Evolutionary conservation across 257 asterid species (phyloP).

Genomic region (Solanum dulcamara): DNA sequence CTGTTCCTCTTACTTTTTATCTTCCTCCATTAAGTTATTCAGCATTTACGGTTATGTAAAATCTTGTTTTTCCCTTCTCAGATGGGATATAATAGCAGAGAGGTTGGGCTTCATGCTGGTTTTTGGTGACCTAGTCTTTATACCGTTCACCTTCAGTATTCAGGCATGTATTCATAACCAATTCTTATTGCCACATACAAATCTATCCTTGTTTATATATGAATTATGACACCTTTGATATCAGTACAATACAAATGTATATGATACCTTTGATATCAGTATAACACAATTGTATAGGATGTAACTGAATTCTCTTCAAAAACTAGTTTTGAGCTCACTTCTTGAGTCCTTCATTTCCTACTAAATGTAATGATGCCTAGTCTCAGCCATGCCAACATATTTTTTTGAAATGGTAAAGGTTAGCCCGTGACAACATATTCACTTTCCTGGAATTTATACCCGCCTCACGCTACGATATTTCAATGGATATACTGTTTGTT

Average conservation of each 20-base stretch:
- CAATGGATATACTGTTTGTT: neutral
- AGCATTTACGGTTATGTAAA: neutral
- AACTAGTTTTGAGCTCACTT: neutral
- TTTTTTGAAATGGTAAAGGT: neutral
- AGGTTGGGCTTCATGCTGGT: constrained; percentile 97
- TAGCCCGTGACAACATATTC: neutral
- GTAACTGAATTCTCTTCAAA: neutral
- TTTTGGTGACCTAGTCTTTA: constrained; percentile 94
- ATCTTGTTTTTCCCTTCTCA: constrained; percentile 10
- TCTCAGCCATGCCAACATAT: neutral
- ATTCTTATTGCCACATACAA: neutral
- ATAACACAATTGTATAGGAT: neutral
- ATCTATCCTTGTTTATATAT: neutral
- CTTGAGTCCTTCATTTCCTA: neutral
- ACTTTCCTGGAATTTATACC: neutral
- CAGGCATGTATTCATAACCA: constrained; percentile 42
- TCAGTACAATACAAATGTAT: neutral
- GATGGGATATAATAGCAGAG: constrained; percentile 99
- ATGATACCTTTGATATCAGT: neutral
- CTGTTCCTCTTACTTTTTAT: neutral
- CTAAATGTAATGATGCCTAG: neutral
- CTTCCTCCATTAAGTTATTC: neutral
- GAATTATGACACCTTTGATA: neutral
- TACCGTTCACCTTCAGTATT: constrained; percentile 94
- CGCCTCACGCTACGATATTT: neutral